Evolutionary conservation across 805 yeast genomes (phyloP), one percentile per base, ranked within the genome.

Genomic region (Teunomyces pallodes): DNA sequence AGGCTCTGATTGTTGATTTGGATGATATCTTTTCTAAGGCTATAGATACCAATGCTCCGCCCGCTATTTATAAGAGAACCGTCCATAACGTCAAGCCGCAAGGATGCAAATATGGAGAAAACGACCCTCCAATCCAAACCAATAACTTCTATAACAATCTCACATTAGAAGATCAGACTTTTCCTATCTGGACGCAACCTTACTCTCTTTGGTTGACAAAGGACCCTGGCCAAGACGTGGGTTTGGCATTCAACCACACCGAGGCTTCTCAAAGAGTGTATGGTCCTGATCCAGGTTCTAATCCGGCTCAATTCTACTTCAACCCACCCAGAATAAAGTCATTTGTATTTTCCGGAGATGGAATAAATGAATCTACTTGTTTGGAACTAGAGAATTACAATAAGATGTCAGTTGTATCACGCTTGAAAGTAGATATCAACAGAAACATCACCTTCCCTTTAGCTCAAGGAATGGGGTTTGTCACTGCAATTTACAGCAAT

Each of bases 391-490:
- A 52, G 8, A 53, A 64, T 16, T 70, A 66, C 49, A 46, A 56
- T 4, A 72, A 72, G 49, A 49, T 71, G 44, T 65, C 74, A 2
- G 67, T 67, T 12, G 56, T 56, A 17, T 58, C 74, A 1, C 52
- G 55, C 31, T 45, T 63, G 33, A 26, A 17, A 12, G 24, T 43
- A 10, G 56, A 50, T 5, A 50, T 51, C 20, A 42, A 51, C 24
- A 45, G 48, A 28, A 27, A 29, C 27, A 27, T 56, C 48, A 49
- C 55, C 42, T 61, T 79, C 33, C 91, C 92, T 3, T 59, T 87
- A 46, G 87, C 85, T 5, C 91, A 86, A 64, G 97, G 97, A 46
- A 76, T 77, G 80, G 96, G 96, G 5, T 82, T 87, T 52, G 80
- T 87, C 12, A 85, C 96, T 29, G 88, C 84, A 26, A 65, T 76